phyloP scores from a whole-genome alignment of 257 asterid species.

The Solanum paucissectum region DNA sequence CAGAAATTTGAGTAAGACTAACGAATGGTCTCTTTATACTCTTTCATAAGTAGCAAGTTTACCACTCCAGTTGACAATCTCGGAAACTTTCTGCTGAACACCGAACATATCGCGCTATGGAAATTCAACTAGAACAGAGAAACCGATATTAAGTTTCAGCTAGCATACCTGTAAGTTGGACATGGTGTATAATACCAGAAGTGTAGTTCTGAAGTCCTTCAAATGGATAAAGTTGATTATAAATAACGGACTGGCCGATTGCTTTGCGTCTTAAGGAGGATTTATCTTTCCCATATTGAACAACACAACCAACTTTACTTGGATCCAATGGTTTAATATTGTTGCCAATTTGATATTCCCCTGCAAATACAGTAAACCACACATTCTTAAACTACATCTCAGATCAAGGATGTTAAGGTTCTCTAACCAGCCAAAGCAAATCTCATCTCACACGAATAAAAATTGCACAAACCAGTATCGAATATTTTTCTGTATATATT shows the following conservation, averaged over 20 bases:
- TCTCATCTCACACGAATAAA: not conserved
- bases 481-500: not conserved
- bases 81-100: not conserved
- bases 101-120: not conserved
- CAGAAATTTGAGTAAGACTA: not conserved
- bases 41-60: not conserved
- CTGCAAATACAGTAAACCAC: slow-evolving; percentile 24
- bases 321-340: slow-evolving; percentile 54
- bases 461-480: not conserved
- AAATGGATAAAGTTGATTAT: slow-evolving; percentile 72
- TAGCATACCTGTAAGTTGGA: slow-evolving; percentile 60
- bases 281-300: slow-evolving; percentile 47
- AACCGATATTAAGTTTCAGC: not conserved
- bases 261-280: slow-evolving; percentile 33
- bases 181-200: slow-evolving; percentile 92
- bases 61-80: not conserved
- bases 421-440: not conserved
- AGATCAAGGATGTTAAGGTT: not conserved
- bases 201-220: slow-evolving; percentile 79
- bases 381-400: not conserved
- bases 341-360: slow-evolving; percentile 73
- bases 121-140: not conserved
- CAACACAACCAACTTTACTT: slow-evolving; percentile 47
- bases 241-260: slow-evolving; percentile 55
- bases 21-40: not conserved